Base-by-base conservation (phyloP, 2,329 filamentous ascomycete species). In the Didymella exigua region DNA sequence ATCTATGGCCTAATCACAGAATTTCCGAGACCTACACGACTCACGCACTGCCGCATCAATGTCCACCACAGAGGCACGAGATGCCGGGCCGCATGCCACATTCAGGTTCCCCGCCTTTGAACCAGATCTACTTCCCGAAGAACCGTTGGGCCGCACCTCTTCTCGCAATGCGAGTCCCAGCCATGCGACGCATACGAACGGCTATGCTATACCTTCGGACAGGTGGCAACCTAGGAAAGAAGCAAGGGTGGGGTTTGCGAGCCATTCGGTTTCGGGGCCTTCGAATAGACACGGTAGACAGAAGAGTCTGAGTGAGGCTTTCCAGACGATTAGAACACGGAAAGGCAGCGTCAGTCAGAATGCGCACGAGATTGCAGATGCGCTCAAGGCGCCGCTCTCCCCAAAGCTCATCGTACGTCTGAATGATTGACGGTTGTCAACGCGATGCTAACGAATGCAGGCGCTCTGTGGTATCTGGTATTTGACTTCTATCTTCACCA, bases 401-500 rank as follows among this genome's bases (percentile, higher is more conserved):
- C 88, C 90, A 58, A 92, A 83, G 76, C 85, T 98, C 60, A 86
- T 96, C 75, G 93, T 97, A 89, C 38, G 79, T 76, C 27, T 24
- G 47, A 31, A 45, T 23, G 18, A n/a, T n/a, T n/a, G n/a, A n/a
- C n/a, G n/a, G n/a, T n/a, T n/a, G n/a, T n/a, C n/a, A n/a, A n/a
- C 37, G 52, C 46, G 24, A 56, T 64, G 63, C 69, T 73, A 60
- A 73, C 50, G 5, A 21, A 36, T 27, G 42, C 76, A 97, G 93
- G 77, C 84, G 45, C 86, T 97, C 43, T 98, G 93, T 77, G 79
- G 93, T 54, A 78, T 93, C 70, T 98, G 95, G 95, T 99, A 98
- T 80, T 84, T 90, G 74, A 96, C 93, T 21, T 98, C 93, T 37
- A 95, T 96, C 59, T 81, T 98, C 65, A 97, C 95, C 59, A 99